phyloP scores from a whole-genome alignment of 1,139 yeast species.

The Magnusiomyces sp. region DNA sequence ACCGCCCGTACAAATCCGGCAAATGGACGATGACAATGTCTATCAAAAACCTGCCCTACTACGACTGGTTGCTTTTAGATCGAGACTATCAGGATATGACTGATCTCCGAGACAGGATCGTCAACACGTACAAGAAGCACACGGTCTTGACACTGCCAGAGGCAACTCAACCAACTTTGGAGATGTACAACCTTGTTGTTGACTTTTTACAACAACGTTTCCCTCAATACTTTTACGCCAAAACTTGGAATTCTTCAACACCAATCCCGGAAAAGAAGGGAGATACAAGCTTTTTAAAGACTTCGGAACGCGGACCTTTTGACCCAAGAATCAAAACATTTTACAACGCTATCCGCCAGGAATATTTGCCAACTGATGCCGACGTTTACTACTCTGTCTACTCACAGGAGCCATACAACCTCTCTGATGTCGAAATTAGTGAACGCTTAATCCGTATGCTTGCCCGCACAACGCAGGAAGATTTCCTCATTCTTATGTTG shows the following conservation, averaged over 20 bases:
- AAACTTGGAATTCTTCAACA: slow-evolving; percentile 30
- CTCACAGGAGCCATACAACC: slow-evolving; percentile 9
- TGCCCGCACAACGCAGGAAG: slow-evolving; percentile 54
- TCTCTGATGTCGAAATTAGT: slow-evolving; percentile 10
- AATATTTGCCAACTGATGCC: slow-evolving; percentile 33
- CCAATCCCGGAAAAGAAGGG: slow-evolving; percentile 3
- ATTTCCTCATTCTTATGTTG: slow-evolving; percentile 48
- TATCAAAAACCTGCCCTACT: slow-evolving; percentile 43
- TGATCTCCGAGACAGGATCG: slow-evolving; percentile 37
- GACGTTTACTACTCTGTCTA: slow-evolving; percentile 9
- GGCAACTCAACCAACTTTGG: slow-evolving; percentile 43
- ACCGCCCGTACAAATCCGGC: slow-evolving; percentile 57
- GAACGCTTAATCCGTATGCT: slow-evolving; percentile 37
- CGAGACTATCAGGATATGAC: slow-evolving; percentile 46
- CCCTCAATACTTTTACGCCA: slow-evolving; percentile 46
- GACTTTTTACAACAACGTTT: slow-evolving; percentile 46
- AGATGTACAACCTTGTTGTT: slow-evolving; percentile 45
- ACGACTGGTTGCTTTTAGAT: slow-evolving; percentile 64
- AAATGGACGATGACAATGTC: slow-evolving; percentile 64
- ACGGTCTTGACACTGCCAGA: slow-evolving; percentile 36
- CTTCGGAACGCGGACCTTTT: too few species aligned
- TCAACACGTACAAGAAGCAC: slow-evolving; percentile 38
- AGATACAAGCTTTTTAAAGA: too few species aligned
- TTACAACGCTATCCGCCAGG: slow-evolving; percentile 39
- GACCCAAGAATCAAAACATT: too few species aligned